Base-by-base conservation (phyloP, 345 rosid species). In the Excoecaria cochinchinensis region DNA sequence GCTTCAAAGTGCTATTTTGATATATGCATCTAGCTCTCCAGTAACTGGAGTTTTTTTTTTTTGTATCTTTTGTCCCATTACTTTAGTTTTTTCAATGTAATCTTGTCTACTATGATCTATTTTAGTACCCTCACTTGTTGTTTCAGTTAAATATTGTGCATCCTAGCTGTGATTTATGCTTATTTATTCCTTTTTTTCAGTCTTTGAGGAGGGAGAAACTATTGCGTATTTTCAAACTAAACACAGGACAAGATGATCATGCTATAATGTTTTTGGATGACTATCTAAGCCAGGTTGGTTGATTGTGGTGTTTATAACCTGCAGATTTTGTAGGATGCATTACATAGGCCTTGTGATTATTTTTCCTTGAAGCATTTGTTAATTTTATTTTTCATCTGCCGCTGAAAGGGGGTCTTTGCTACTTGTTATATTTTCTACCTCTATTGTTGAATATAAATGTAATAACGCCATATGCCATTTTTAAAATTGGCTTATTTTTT, bases 201-300 rank as follows among this genome's bases (percentile, higher is more conserved):
- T 79, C 90, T 39, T 83, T 89, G 77, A 90, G 87, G 77, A 90
- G 98, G 85, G 90, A 85, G 47, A 90, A 90, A 76, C 82, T 84
- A 68, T 77, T 95, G 82, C 93, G 97, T 46, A 68, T 95, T 78
- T 95, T 93, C 83, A 93, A 93, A 70, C 82, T 95, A 53, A 91
- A 87, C 83, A 89, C 91, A 19, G 98, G 97, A 75, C 93, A 95
- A 80, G 93, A 95, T 82, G 98, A 95, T 82, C 97, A 93, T 70
- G 98, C 89, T 3, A 82, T 93, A 38, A 86, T 95, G 90, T 91
- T 93, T 80, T 71, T 87, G 72, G 96, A 91, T 78, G 97, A 93
- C 88, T 93, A 93, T 76, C 80, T 89, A 78, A 80, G 77, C 68
- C 97, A 91, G 97, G 97, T 90, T 80, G 16, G 80, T 69, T 24